Conservation (phyloP, 352 stramenopile genomes). For the Elongisporangium undulatum region DNA sequence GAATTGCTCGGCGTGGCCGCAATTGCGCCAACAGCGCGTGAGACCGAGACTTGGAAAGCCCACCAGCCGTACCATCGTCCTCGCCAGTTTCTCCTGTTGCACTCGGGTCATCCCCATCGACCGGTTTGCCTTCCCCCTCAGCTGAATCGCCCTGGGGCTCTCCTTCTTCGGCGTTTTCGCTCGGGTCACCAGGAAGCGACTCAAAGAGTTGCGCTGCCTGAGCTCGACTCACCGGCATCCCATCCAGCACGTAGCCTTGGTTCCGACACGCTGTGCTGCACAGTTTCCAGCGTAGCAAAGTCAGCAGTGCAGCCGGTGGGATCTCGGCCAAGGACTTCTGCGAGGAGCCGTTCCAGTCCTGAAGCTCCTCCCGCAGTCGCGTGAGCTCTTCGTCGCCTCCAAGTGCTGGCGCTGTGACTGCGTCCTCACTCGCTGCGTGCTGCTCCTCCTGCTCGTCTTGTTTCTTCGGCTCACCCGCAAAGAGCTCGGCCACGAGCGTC, state of each 20-base stretch:
- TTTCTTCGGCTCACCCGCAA: constrained; percentile 6
- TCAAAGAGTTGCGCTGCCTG: constrained; percentile 51
- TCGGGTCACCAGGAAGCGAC: constrained; percentile 7
- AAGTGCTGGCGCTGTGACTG: not conserved
- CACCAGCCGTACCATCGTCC: constrained; percentile 10
- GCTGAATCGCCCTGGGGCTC: not conserved
- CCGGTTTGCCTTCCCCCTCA: constrained; percentile 1
- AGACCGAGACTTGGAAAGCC: constrained; percentile 26
- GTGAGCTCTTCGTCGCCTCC: constrained; percentile 26
- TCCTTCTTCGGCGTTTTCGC: constrained; percentile 8
- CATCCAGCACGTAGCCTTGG: constrained; percentile 82
- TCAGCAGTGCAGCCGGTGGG: constrained; percentile 27
- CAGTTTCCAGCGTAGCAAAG: constrained; percentile 69
- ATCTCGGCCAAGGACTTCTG: constrained; percentile 20
- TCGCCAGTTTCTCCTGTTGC: constrained; percentile 13
- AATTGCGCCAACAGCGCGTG: constrained; percentile 38
- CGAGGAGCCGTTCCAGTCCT: constrained; percentile 21
- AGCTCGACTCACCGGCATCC: constrained; percentile 36
- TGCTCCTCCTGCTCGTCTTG: constrained; percentile 19
- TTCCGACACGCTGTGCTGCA: constrained; percentile 52
- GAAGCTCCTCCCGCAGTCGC: constrained; percentile 33
- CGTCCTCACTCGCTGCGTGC: not conserved
- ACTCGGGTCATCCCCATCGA: constrained; percentile 8
- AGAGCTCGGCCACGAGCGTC: constrained; percentile 42
- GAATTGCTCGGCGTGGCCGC: constrained; percentile 28